These are phyloP conservation scores for Flaveria floridana DNA, from an alignment of 140 eudicot genomes.

Conservation along the genomic window DNA sequence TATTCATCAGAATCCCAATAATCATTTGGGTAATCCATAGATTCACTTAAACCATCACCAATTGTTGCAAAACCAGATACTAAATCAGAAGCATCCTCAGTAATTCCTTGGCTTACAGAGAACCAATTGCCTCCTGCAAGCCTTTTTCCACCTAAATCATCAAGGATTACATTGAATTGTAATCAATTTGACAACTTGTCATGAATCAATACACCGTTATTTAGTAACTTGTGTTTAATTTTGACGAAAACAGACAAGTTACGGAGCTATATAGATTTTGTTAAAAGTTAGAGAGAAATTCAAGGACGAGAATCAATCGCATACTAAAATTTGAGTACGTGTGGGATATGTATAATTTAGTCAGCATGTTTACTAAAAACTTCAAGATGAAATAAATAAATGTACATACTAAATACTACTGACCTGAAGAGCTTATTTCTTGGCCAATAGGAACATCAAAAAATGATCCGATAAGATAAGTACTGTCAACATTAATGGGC, in stretches of 20 bases:
- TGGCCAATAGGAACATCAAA: slow-evolving; percentile 96
- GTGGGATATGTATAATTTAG: slow-evolving; percentile 2
- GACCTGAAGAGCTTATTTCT: slow-evolving; percentile 75
- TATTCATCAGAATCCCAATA: slow-evolving; percentile 99
- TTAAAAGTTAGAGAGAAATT: background rate
- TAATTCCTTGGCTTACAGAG: slow-evolving; percentile 87
- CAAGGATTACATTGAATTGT: slow-evolving; percentile 18
- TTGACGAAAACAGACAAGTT: background rate
- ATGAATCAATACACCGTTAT: background rate
- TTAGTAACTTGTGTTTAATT: background rate
- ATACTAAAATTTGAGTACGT: background rate
- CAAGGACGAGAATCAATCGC: background rate
- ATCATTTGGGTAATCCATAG: slow-evolving; percentile 84
- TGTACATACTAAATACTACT: slow-evolving; percentile 28
- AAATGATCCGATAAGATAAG: slow-evolving; percentile 78
- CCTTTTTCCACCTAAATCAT: slow-evolving; percentile 64
- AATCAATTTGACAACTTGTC: background rate
- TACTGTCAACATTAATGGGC: slow-evolving; percentile 53
- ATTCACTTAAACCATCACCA: slow-evolving; percentile 94
- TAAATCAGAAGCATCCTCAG: slow-evolving; percentile 87
- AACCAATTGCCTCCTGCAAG: slow-evolving; percentile 87
- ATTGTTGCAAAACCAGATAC: slow-evolving; percentile 95
- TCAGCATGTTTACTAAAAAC: background rate
- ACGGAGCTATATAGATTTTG: background rate
- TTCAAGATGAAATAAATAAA: slow-evolving; percentile 7